Evolutionary conservation across 305 asterid species (phyloP).

Genomic region (Solanum hybrid): DNA sequence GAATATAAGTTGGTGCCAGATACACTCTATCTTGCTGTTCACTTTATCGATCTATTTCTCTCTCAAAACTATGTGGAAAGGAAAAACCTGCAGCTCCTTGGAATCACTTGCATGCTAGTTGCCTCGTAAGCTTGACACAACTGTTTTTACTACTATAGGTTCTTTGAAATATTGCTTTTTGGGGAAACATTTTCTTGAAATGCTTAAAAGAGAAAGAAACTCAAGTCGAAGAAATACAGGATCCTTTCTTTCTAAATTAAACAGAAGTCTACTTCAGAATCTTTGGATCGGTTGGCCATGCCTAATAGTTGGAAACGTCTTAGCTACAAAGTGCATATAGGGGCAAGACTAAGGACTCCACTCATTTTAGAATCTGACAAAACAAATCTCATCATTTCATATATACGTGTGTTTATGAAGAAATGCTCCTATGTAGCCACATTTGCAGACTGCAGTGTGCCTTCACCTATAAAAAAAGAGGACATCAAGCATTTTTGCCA

Average conservation of each 20-base stretch:
- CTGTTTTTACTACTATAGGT: neutral
- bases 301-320: neutral
- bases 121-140: constrained; percentile 54
- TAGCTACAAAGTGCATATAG: neutral
- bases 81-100: constrained; percentile 63
- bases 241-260: neutral
- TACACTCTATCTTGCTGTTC: constrained; percentile 55
- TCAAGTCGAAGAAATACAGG: neutral
- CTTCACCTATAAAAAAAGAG: neutral
- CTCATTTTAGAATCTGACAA: neutral
- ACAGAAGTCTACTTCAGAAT: neutral
- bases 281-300: neutral
- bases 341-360: neutral
- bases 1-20: constrained; percentile 68
- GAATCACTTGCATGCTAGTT: constrained; percentile 73
- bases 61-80: constrained; percentile 56
- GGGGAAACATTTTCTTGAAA: neutral
- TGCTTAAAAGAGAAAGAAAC: neutral
- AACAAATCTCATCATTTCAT: neutral
- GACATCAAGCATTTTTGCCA: neutral
- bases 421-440: neutral
- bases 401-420: neutral
- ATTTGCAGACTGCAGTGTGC: neutral
- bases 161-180: neutral
- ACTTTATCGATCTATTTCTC: constrained; percentile 64